These are phyloP conservation scores for Chamaenerion angustifolium DNA, from an alignment of 345 rosid species.

Conservation along the genomic window DNA sequence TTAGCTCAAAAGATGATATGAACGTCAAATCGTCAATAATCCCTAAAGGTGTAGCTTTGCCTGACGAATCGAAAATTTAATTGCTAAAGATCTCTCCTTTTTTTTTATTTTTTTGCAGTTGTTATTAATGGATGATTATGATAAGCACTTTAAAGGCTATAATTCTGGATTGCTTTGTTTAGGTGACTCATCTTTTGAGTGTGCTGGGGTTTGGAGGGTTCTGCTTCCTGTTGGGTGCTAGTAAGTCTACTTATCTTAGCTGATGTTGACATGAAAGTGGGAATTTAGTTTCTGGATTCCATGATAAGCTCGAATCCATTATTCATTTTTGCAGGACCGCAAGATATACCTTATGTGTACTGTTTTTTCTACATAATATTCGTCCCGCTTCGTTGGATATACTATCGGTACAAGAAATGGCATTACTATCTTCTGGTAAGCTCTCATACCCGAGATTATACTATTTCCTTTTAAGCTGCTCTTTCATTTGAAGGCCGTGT, in stretches of 20 bases:
- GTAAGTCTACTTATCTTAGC: constrained; percentile 27
- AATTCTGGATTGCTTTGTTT: constrained; percentile 3
- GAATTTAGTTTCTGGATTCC: not conserved
- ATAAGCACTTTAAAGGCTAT: not conserved
- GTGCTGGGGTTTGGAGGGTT: constrained; percentile 92
- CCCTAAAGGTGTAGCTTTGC: not conserved
- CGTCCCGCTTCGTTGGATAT: constrained; percentile 96
- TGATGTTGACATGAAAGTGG: too few relatives aligned
- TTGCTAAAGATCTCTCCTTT: too few relatives aligned
- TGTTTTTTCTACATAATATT: constrained; percentile 67
- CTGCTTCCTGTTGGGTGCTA: constrained; percentile 86
- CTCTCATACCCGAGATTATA: constrained; percentile 4
- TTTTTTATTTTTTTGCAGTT: too few relatives aligned
- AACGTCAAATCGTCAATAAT: not conserved
- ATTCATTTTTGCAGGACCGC: constrained; percentile 54
- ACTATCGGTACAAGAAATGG: constrained; percentile 94
- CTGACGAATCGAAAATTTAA: not conserved
- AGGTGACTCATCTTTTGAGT: constrained; percentile 84
- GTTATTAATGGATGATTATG: too few relatives aligned
- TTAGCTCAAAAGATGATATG: not conserved
- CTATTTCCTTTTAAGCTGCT: not conserved
- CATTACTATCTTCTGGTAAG: constrained; percentile 94
- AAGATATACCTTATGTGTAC: constrained; percentile 69
- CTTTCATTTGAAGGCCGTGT: not conserved
- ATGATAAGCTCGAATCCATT: not conserved